phyloP scores from a whole-genome alignment of 2,329 filamentous ascomycete species.

The Talaromyces funiculosus region DNA sequence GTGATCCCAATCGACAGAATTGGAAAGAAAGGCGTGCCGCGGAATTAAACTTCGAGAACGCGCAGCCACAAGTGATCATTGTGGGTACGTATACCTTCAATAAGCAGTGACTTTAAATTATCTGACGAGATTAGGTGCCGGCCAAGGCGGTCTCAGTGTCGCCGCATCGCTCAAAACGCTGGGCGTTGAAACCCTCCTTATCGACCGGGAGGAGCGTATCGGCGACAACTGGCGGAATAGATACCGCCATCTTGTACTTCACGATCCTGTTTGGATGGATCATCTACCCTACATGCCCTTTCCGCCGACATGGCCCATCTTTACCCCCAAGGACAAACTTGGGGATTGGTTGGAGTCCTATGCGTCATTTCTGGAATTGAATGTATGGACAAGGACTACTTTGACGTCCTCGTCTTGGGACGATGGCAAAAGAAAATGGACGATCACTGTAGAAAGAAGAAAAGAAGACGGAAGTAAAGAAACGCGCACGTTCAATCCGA shows the following conservation, averaged over 20 bases:
- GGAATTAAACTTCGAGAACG: slow-evolving; percentile 46
- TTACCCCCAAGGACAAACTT: slow-evolving; percentile 67
- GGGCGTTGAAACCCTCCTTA: slow-evolving; percentile 50
- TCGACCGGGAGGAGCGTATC: slow-evolving; percentile 54
- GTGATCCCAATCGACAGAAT: slow-evolving; percentile 49
- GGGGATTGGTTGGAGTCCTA: slow-evolving; percentile 65
- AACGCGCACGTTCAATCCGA: slow-evolving; percentile 54
- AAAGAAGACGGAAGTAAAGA: slow-evolving; percentile 37
- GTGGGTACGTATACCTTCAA: slow-evolving; percentile 46
- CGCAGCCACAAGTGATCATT: slow-evolving; percentile 56
- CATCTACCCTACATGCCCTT: slow-evolving; percentile 60
- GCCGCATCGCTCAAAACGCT: slow-evolving; percentile 58
- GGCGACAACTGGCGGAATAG: slow-evolving; percentile 61
- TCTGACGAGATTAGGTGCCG: slow-evolving; percentile 43
- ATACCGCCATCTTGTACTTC: slow-evolving; percentile 61
- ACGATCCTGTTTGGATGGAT: slow-evolving; percentile 57
- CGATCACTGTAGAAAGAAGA: slow-evolving; percentile 45
- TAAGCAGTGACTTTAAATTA: not conserved
- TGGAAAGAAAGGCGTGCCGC: slow-evolving; percentile 53
- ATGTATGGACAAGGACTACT: slow-evolving; percentile 57
- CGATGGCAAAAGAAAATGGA: slow-evolving; percentile 49
- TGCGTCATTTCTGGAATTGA: slow-evolving; percentile 59
- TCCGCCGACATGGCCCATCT: slow-evolving; percentile 61
- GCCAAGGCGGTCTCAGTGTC: slow-evolving; percentile 55
- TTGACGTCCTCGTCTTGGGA: slow-evolving; percentile 48